Evolutionary conservation across 225 moss, liverwort and hornwort genomes (phyloP), one percentile per base, ranked within the genome.

Genomic region (Physcomitrellopsis africana): DNA sequence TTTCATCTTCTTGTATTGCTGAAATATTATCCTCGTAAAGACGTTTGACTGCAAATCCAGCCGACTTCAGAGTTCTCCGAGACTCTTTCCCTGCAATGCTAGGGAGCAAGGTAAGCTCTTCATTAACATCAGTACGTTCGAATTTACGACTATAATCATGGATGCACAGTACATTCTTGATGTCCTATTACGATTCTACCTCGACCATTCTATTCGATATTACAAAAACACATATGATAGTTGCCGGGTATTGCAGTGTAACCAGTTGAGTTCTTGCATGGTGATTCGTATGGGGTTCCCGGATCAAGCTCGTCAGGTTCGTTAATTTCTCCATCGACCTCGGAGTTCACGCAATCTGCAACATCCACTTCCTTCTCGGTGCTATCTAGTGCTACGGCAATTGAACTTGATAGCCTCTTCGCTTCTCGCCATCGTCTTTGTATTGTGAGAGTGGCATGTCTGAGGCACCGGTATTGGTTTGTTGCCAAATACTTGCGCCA

Each of bases 401-500:
- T 0, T n/a, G 16, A 22, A 1, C 74, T 65, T 62, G 18, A 47
- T 7, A 45, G 61, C 65, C 58, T 65, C 58, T 62, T 62, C 7
- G 22, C 55, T 41, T 70, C 72, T 23, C 81, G 81, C 87, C 87
- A 84, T 64, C 18, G 67, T 72, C 67, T 76, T 70, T 75, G 84
- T 0, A 75, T 27, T 29, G 23, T 48, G 62, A 81, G 57, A 79
- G 67, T 58, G 60, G 58, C 73, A 67, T 63, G 74, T 23, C 54
- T 73, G 26, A 84, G 11, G 23, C 47, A 79, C 61, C 49, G 81
- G 47, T 82, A 84, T 8, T 22, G 65, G 20, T 63, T 45, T 72
- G 77, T 76, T 11, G 77, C 73, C 63, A 68, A 70, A 59, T 10
- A 79, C 84, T 80, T 87, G 26, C 87, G 84, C 84, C 79, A 81